Evolutionary conservation across 2,329 filamentous ascomycete genomes (phyloP).

Genomic region (Fusarium humuli): DNA sequence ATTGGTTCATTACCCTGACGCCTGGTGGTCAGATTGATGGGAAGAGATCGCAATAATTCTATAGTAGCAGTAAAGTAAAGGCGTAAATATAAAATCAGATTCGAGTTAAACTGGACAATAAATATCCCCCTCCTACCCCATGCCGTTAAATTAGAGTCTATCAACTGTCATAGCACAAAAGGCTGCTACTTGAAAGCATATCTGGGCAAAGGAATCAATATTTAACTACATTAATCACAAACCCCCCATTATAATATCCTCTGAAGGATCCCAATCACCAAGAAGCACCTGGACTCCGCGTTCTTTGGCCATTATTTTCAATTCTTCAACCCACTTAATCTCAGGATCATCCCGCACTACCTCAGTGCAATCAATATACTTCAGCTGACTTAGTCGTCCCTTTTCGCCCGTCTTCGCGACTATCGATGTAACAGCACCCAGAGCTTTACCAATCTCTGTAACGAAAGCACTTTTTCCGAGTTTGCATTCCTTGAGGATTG

Average conservation of each 20-base stretch:
- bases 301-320: neutral
- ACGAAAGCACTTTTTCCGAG: neutral
- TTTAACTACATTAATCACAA: too few species aligned
- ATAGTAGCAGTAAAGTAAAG: too few species aligned
- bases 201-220: too few species aligned
- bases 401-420: neutral
- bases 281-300: neutral
- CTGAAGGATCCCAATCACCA: neutral
- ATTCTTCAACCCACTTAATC: neutral
- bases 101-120: too few species aligned
- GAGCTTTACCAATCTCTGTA: neutral
- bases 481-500: neutral
- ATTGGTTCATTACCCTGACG: too few species aligned
- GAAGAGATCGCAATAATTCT: too few species aligned
- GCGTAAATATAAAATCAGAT: too few species aligned
- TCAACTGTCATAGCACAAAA: too few species aligned
- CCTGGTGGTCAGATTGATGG: too few species aligned
- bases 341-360: neutral
- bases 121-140: too few species aligned
- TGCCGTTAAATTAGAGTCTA: too few species aligned
- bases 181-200: too few species aligned
- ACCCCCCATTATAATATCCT: neutral
- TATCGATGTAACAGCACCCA: neutral
- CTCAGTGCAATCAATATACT: neutral
- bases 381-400: neutral